Conservation (phyloP, 2,329 filamentous ascomycete genomes). For the Stenocarpella maydis region DNA sequence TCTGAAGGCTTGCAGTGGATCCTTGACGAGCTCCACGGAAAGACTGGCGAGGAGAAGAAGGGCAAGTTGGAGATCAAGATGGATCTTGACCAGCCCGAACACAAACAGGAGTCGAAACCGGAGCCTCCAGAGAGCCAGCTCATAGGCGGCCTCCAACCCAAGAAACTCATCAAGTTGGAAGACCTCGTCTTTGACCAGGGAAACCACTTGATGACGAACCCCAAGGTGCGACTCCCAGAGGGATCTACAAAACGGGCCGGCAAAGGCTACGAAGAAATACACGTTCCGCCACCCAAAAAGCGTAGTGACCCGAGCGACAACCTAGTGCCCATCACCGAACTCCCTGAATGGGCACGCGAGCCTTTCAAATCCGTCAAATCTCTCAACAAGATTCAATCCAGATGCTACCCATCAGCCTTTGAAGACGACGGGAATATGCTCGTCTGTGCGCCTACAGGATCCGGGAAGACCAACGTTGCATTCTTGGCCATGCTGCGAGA, state of each 20-base stretch:
- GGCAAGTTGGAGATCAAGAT: conserved; percentile 89
- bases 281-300: conserved; percentile 92
- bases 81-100: conserved; percentile 81
- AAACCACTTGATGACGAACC: conserved; percentile 99
- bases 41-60: conserved; percentile 68
- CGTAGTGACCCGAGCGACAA: conserved; percentile 81
- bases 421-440: conserved; percentile 97
- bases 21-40: conserved; percentile 85
- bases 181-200: conserved; percentile 97
- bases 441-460: conserved; percentile 95
- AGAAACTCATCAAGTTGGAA: conserved; percentile 89
- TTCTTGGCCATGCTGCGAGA: conserved; percentile 97
- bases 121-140: conserved; percentile 73
- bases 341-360: conserved; percentile 89
- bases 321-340: conserved; percentile 82
- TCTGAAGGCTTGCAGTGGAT: conserved; percentile 88
- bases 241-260: conserved; percentile 95
- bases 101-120: conserved; percentile 56
- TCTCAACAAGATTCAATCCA: conserved; percentile 94
- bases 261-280: conserved; percentile 98
- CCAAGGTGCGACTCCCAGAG: conserved; percentile 90
- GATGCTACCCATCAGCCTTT: conserved; percentile 90
- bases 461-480: conserved; percentile 97
- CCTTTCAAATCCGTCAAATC: conserved; percentile 89
- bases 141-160: conserved; percentile 84